phyloP scores from a whole-genome alignment of 2,329 filamentous ascomycete genomes.

The Diplocarpon mali region DNA sequence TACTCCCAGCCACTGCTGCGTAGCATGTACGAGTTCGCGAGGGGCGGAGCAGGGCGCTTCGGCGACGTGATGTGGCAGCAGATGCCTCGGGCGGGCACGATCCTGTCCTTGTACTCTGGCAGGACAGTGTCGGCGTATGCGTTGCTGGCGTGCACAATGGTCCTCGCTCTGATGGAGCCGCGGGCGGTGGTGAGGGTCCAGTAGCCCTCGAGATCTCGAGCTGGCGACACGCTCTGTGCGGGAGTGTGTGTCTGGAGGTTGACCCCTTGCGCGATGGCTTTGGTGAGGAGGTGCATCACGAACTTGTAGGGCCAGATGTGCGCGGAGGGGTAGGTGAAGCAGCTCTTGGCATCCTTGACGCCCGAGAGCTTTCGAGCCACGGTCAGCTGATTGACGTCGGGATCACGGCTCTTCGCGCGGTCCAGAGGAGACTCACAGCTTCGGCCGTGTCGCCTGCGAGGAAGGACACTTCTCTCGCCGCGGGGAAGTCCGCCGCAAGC shows the following conservation, averaged over 20 bases:
- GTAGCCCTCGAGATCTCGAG: constrained; percentile 5
- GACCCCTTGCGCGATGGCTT: constrained; percentile 29
- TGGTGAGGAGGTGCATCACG: constrained; percentile 34
- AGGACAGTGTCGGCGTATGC: constrained; percentile 52
- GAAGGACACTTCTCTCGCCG: background rate
- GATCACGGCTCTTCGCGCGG: background rate
- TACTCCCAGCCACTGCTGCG: too few species aligned
- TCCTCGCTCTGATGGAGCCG: constrained; percentile 40
- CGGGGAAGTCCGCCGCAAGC: background rate
- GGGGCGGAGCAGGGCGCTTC: too few species aligned
- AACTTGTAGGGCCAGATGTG: constrained; percentile 50
- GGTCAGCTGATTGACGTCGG: background rate
- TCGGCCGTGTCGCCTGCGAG: background rate
- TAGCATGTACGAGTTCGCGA: too few species aligned
- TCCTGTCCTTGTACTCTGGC: constrained; percentile 37
- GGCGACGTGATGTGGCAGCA: too few species aligned
- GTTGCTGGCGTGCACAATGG: constrained; percentile 55
- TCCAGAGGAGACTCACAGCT: background rate
- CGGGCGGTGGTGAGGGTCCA: constrained; percentile 42
- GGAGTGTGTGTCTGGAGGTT: constrained; percentile 43
- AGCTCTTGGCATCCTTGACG: too few species aligned
- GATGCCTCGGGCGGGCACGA: too few species aligned
- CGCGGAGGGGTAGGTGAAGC: too few species aligned
- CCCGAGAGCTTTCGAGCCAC: constrained; percentile 6
- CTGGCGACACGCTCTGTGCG: constrained; percentile 24